Conservation (phyloP, 768 basidiomycete genomes). For the Mycena crocata region DNA sequence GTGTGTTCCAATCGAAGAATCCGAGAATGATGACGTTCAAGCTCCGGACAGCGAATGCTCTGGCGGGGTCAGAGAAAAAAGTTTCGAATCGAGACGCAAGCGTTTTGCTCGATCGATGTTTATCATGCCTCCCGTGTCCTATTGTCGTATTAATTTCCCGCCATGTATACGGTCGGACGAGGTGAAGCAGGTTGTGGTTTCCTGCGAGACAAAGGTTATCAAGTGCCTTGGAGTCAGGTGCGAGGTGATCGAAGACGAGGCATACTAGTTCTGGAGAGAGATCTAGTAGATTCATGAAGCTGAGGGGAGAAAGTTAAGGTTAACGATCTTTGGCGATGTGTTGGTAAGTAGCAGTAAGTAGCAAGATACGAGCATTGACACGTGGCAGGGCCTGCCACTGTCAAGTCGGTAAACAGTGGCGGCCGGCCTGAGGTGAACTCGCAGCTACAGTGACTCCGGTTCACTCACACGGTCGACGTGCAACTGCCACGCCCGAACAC, state of each 20-base stretch:
- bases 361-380: too few relatives aligned
- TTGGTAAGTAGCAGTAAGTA: too few relatives aligned
- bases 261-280: neutral
- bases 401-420: too few relatives aligned
- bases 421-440: too few relatives aligned
- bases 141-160: neutral
- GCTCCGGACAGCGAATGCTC: neutral
- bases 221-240: neutral
- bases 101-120: neutral
- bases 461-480: too few relatives aligned
- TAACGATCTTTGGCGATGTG: too few relatives aligned
- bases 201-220: slow-evolving; percentile 7
- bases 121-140: neutral
- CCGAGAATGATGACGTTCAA: slow-evolving; percentile 1
- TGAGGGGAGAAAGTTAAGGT: too few relatives aligned
- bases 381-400: too few relatives aligned
- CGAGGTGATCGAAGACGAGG: neutral
- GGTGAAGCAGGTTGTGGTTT: slow-evolving; percentile 7
- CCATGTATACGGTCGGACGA: slow-evolving; percentile 12
- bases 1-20: neutral
- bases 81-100: neutral
- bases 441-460: too few relatives aligned
- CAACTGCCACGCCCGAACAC: too few relatives aligned
- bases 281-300: too few relatives aligned
- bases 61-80: neutral